Evolutionary conservation across 2,329 filamentous ascomycete species (phyloP).

Genomic region (Didymosphaeria variabile): DNA sequence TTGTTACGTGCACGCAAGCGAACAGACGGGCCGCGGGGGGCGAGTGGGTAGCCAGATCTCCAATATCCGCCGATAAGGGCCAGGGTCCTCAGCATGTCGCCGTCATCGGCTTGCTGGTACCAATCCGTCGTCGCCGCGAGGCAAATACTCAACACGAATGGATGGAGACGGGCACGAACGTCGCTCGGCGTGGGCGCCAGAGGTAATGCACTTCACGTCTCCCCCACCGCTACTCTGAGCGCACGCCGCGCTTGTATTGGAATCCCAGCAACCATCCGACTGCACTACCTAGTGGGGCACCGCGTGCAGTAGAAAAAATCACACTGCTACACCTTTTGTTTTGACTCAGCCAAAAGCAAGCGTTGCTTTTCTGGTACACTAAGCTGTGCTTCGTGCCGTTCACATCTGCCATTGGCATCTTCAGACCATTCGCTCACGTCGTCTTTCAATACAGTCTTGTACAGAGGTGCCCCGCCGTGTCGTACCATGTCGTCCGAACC

Average conservation of each 20-base stretch:
- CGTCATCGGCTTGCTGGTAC: slow-evolving; percentile 41
- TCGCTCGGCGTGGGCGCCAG: slow-evolving; percentile 27
- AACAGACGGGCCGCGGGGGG: slow-evolving; percentile 26
- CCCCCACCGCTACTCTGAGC: slow-evolving; percentile 22
- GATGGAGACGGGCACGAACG: slow-evolving; percentile 19
- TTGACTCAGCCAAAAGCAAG: slow-evolving; percentile 9
- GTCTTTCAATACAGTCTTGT: slow-evolving; percentile 13
- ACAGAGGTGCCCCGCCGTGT: slow-evolving; percentile 16
- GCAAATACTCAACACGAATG: slow-evolving; percentile 26
- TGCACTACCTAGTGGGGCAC: slow-evolving; percentile 13
- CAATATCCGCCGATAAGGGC: slow-evolving; percentile 35
- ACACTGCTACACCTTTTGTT: slow-evolving; percentile 11
- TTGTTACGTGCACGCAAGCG: slow-evolving; percentile 16
- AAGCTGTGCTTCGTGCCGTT: slow-evolving; percentile 18
- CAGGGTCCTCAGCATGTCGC: slow-evolving; percentile 40
- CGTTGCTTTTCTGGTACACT: slow-evolving; percentile 14
- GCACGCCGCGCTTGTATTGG: slow-evolving; percentile 6
- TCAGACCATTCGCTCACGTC: slow-evolving; percentile 20
- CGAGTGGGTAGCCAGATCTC: slow-evolving; percentile 32
- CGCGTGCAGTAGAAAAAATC: slow-evolving; percentile 11
- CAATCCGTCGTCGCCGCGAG: slow-evolving; percentile 29
- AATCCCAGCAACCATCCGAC: not conserved
- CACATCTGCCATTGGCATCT: slow-evolving; percentile 15
- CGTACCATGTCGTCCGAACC: slow-evolving; percentile 57
- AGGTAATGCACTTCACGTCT: slow-evolving; percentile 35